Conservation (phyloP, 2,329 filamentous ascomycete genomes). For the Shiraia bambusicola region DNA sequence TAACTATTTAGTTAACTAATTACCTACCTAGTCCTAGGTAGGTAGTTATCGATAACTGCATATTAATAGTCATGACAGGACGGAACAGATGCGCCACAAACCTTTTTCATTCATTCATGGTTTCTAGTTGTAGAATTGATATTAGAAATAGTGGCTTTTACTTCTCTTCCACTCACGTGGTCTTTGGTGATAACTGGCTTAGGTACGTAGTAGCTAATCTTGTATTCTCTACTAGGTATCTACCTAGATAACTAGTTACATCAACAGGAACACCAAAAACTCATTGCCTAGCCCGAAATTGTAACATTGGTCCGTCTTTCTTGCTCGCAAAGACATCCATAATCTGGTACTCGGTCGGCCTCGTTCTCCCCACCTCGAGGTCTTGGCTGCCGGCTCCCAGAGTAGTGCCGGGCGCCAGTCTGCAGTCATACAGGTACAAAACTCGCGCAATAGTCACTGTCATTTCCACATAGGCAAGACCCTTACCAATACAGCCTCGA, state of each 20-base stretch:
- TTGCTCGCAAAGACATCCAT: conserved; percentile 71
- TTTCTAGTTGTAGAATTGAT: too few relatives aligned
- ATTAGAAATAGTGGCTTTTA: too few relatives aligned
- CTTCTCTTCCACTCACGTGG: too few relatives aligned
- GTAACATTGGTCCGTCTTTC: conserved; percentile 70
- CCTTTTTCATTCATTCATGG: too few relatives aligned
- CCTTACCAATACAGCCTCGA: conserved; percentile 71
- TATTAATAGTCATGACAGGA: too few relatives aligned
- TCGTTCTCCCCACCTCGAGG: conserved; percentile 36
- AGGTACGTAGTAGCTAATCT: background rate
- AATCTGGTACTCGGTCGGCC: conserved; percentile 64
- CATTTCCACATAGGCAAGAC: conserved; percentile 68
- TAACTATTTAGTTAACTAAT: too few relatives aligned
- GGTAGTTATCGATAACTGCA: too few relatives aligned
- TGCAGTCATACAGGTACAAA: conserved; percentile 62
- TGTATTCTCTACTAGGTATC: background rate
- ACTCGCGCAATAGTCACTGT: conserved; percentile 62
- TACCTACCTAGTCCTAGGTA: too few relatives aligned
- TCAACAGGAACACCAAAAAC: background rate
- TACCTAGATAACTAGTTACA: too few relatives aligned
- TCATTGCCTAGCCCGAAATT: conserved; percentile 43
- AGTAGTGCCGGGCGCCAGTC: conserved; percentile 36
- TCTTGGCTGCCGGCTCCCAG: conserved; percentile 36
- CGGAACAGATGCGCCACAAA: too few relatives aligned
- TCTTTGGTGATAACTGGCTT: too few relatives aligned